Evolutionary conservation across 2,329 filamentous ascomycete species (phyloP), one percentile per base, ranked within the genome.

Genomic region (Sarocladium strictum): DNA sequence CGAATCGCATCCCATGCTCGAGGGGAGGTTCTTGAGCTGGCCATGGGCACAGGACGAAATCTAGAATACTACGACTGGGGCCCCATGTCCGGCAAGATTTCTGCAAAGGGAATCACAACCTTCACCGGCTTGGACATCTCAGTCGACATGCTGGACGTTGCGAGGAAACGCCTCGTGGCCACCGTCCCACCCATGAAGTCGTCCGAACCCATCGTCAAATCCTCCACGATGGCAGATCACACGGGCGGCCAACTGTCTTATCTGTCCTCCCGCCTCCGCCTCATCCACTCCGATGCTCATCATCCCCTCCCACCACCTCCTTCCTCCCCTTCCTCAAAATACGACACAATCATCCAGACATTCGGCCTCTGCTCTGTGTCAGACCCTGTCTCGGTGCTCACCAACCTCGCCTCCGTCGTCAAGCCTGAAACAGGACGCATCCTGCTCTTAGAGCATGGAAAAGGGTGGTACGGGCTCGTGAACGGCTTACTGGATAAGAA

Each of bases 101-200:
- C 45, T 17, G 55, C 43, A 11, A 53, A 40, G 35, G 68, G 68
- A 11, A 66, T 86, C 11, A 67, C 73, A 2, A 81, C 79, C 53
- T 85, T 83, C 59, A 86, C 83, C 1, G 83, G 81, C 24, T 69
- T 86, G 11, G 83, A 86, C 61, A 81, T 84, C 53, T 82, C 79
- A 12, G 71, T 70, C 23, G 76, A 82, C 54, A 85, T 86, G 78
- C 69, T 86, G 2, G 76, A 78, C 55, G 72, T 86, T 21, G 78
- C 83, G 15, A 72, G 80, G 26, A 71, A 71, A 26, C 77, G 81
- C 50, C 73, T 85, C 27, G 69, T 72, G 40, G 64, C 72, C 19
- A 62, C 70, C 6, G 70, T 81, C 33, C 72, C 74, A 32, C 65
- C 65, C 24, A 67, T 73, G 62, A 58, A 60, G 38, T 62, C 60